Conservation (phyloP, 176 grass and related monocot genomes). For the Oryza meyeriana region DNA sequence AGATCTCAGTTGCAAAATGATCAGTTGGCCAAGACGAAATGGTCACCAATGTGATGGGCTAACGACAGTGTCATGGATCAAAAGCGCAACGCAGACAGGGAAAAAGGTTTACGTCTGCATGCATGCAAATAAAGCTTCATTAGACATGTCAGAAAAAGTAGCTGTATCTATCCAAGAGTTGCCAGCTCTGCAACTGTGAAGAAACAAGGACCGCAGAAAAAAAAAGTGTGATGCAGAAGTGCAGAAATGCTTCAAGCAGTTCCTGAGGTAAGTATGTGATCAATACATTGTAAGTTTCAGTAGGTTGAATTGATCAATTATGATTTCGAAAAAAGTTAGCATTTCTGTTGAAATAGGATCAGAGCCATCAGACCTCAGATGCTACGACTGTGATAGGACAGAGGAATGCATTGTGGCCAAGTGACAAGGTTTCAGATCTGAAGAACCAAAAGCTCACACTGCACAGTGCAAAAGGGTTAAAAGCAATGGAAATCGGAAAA, state of each 20-base stretch:
- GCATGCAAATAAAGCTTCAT: background rate
- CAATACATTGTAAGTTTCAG: background rate
- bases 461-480: conserved; percentile 28
- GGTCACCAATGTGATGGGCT: background rate
- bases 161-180: background rate
- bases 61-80: background rate
- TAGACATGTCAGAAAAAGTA: background rate
- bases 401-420: background rate
- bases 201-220: background rate
- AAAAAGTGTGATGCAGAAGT: background rate
- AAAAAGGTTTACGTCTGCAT: conserved; percentile 35
- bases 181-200: background rate
- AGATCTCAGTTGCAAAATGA: conserved; percentile 15
- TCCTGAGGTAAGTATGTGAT: background rate
- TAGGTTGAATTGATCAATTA: background rate
- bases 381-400: background rate
- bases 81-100: background rate
- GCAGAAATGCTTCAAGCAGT: background rate
- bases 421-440: conserved; percentile 7
- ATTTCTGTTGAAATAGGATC: background rate
- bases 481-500: background rate
- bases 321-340: background rate
- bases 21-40: conserved; percentile 7
- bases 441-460: conserved; percentile 20
- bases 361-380: background rate